Percentiles rank a stretch among this genome's conserved stretches.
These are phyloP conservation scores for Leishmania aethiopica DNA, from an alignment of 208 protist species.

Conservation along the genomic window DNA sequence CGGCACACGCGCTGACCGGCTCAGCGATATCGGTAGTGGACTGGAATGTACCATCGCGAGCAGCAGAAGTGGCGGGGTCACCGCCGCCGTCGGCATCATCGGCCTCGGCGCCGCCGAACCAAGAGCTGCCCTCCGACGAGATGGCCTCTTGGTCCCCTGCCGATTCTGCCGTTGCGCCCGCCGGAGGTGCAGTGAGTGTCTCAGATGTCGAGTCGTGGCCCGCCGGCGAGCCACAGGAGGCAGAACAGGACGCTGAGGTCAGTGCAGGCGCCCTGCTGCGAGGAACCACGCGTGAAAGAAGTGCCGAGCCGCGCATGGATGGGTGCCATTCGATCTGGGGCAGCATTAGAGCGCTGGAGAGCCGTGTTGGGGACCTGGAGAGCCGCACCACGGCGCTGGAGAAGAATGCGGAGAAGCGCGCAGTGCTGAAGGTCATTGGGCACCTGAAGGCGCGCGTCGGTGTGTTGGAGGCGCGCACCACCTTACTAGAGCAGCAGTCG, in stretches of 20 bases:
- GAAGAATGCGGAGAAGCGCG: constrained; percentile 11
- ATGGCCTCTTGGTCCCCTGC: neutral
- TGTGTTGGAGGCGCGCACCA: constrained; percentile 13
- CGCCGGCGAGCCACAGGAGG: neutral
- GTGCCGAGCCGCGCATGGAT: neutral
- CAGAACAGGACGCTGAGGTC: neutral
- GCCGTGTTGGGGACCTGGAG: constrained; percentile 4
- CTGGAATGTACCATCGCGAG: neutral
- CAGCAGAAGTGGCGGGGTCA: neutral
- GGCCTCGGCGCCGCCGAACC: neutral
- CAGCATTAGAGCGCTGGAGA: neutral
- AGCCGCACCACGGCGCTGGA: constrained; percentile 14
- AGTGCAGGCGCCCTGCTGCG: neutral
- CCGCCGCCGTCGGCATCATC: neutral
- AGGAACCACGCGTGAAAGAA: neutral
- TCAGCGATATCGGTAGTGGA: neutral
- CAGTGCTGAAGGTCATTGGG: constrained; percentile 16
- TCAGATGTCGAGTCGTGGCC: neutral
- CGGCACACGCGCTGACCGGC: neutral
- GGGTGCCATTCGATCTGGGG: neutral
- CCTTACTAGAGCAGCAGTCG: constrained; percentile 6
- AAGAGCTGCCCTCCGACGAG: neutral
- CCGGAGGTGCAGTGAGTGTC: neutral
- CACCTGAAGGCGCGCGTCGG: constrained; percentile 4
- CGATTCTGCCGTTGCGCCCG: neutral